These are phyloP conservation scores for Kazachstania taianensis DNA, from an alignment of 805 yeast species.

Conservation along the genomic window DNA sequence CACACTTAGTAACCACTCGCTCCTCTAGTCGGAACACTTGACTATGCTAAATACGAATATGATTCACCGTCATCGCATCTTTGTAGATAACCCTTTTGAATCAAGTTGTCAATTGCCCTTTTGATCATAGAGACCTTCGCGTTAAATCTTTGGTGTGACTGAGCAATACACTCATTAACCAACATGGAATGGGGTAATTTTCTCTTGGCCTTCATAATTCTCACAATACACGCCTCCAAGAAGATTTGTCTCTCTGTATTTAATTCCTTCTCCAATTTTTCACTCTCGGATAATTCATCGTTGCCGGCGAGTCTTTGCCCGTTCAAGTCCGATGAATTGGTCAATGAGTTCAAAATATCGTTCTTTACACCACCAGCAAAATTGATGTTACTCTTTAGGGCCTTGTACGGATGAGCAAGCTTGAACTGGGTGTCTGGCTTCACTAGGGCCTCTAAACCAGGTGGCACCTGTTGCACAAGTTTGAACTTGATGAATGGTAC, in stretches of 20 bases:
- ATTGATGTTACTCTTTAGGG: conserved; percentile 75
- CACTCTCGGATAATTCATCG: conserved; percentile 30
- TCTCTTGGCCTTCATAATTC: conserved; percentile 93
- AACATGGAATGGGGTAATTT: conserved; percentile 66
- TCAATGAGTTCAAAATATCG: conserved; percentile 21
- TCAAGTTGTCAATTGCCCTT: conserved; percentile 71
- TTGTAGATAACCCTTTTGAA: conserved; percentile 76
- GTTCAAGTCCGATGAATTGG: conserved; percentile 8
- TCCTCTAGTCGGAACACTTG: too few relatives aligned
- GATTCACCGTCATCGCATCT: conserved; percentile 63
- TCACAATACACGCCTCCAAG: conserved; percentile 86
- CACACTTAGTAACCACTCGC: too few relatives aligned
- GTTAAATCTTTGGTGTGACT: conserved; percentile 67
- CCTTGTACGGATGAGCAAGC: conserved; percentile 71
- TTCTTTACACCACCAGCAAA: conserved; percentile 51
- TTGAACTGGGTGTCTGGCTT: conserved; percentile 52
- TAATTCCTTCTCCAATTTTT: conserved; percentile 68
- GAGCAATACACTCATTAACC: conserved; percentile 80
- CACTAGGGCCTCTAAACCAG: conserved; percentile 43
- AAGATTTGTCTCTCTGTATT: conserved; percentile 79
- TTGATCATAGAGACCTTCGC: conserved; percentile 84
- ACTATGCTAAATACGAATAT: conserved; percentile 73
- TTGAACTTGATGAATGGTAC: conserved; percentile 71
- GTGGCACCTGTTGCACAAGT: conserved; percentile 57
- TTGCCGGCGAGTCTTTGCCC: conserved; percentile 14